Percentiles rank a stretch among this genome's conserved stretches.
These are phyloP conservation scores for Parietichytrium sp. DNA, from an alignment of 108 stramenopile species.

Conservation along the genomic window DNA sequence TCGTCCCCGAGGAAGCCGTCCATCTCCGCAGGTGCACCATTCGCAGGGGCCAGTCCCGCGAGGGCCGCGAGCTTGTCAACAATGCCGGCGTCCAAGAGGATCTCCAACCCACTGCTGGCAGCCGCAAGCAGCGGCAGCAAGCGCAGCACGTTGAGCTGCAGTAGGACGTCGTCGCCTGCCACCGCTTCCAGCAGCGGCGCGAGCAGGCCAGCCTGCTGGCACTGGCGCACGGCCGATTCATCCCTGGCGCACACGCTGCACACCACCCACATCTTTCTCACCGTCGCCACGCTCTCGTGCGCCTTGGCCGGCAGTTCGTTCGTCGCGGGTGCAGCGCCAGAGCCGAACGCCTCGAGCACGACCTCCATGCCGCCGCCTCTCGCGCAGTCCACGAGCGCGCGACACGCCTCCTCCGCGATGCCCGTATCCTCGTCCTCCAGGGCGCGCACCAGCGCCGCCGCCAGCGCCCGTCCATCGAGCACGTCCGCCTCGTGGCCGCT, in stretches of 20 bases:
- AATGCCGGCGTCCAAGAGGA: background rate
- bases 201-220: background rate
- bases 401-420: background rate
- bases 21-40: background rate
- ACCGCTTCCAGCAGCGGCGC: background rate
- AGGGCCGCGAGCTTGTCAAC: background rate
- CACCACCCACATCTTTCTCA: background rate
- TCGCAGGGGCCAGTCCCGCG: background rate
- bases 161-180: background rate
- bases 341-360: background rate
- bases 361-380: background rate
- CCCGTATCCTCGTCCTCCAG: slow-evolving; percentile 5
- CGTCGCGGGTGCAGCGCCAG: background rate
- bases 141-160: background rate
- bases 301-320: background rate
- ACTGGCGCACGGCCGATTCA: background rate
- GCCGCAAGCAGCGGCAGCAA: slow-evolving; percentile 3
- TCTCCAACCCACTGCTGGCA: background rate
- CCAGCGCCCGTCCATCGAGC: too few relatives aligned
- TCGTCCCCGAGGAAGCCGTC: slow-evolving; percentile 23
- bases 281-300: background rate
- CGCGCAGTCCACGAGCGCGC: background rate
- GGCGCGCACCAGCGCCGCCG: background rate
- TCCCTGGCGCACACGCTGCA: background rate
- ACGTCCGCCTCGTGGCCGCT: too few relatives aligned